These are phyloP conservation scores for Gamarada debralockiae DNA, from an alignment of 495 filamentous ascomycete species.

Conservation along the genomic window DNA sequence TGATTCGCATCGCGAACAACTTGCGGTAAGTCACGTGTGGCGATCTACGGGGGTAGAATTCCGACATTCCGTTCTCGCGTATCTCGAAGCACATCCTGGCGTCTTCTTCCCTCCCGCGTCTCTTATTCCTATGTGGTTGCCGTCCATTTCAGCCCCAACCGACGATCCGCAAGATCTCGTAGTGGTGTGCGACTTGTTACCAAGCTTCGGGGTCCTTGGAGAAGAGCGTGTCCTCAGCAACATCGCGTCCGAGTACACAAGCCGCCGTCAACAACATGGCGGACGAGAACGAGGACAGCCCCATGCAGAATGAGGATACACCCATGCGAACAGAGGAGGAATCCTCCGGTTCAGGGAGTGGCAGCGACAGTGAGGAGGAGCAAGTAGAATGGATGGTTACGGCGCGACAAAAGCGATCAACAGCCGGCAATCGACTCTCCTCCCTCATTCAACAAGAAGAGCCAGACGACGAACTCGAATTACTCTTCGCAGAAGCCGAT, in stretches of 20 bases:
- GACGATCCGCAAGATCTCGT: too few species aligned
- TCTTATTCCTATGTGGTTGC: too few species aligned
- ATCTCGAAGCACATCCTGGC: too few species aligned
- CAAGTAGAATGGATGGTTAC: conserved; percentile 71
- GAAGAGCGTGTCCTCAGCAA: too few species aligned
- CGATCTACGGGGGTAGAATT: too few species aligned
- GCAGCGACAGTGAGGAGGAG: conserved; percentile 19
- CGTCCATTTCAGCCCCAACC: too few species aligned
- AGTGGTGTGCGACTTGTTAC: too few species aligned
- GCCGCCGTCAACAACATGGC: not conserved
- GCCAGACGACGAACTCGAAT: conserved; percentile 70
- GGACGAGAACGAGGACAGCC: conserved; percentile 1
- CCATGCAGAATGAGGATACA: conserved; percentile 17
- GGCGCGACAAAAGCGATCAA: conserved; percentile 74
- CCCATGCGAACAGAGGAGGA: conserved; percentile 14
- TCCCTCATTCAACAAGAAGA: conserved; percentile 61
- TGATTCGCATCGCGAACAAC: too few species aligned
- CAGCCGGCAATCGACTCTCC: conserved; percentile 81
- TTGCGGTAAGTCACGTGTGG: too few species aligned
- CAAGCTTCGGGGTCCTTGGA: too few species aligned
- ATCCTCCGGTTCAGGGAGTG: conserved; percentile 5
- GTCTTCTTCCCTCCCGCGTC: too few species aligned
- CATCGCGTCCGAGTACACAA: not conserved
- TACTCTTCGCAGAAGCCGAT: conserved; percentile 82
- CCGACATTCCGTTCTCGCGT: too few species aligned